Evolutionary conservation across 352 stramenopile genomes (phyloP).

Genomic region (Globisporangium mamillatum): DNA sequence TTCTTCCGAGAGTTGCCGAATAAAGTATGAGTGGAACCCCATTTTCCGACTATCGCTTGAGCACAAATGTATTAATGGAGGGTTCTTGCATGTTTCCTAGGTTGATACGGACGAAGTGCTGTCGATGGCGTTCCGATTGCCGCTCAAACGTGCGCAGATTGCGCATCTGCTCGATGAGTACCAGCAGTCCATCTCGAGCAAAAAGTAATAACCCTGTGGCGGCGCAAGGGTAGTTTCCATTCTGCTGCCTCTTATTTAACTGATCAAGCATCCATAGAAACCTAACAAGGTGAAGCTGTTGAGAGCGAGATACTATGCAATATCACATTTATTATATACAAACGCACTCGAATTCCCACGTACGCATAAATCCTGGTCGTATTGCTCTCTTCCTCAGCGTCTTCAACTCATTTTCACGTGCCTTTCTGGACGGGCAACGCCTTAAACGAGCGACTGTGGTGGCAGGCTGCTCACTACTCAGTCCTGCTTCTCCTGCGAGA

Average conservation of each 20-base stretch:
- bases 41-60: not conserved
- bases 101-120: conserved; percentile 63
- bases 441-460: not conserved
- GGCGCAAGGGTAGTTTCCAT: not conserved
- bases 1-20: conserved; percentile 76
- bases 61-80: not conserved
- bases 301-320: no score
- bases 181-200: conserved; percentile 35
- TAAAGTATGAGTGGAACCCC: conserved; percentile 26
- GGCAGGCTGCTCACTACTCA: conserved; percentile 14
- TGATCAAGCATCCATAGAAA: no score
- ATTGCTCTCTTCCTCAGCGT: not conserved
- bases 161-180: conserved; percentile 44
- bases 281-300: no score
- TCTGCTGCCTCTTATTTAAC: no score
- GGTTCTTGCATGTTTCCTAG: conserved; percentile 21
- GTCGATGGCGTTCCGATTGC: conserved; percentile 46
- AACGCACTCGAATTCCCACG: not conserved
- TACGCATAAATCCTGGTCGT: not conserved
- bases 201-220: conserved; percentile 12
- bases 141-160: conserved; percentile 59
- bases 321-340: not conserved
- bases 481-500: conserved; percentile 26
- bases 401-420: not conserved
- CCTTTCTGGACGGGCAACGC: not conserved